Evolutionary conservation across 2,329 filamentous ascomycete species (phyloP).

Genomic region (Trichoderma sp.): DNA sequence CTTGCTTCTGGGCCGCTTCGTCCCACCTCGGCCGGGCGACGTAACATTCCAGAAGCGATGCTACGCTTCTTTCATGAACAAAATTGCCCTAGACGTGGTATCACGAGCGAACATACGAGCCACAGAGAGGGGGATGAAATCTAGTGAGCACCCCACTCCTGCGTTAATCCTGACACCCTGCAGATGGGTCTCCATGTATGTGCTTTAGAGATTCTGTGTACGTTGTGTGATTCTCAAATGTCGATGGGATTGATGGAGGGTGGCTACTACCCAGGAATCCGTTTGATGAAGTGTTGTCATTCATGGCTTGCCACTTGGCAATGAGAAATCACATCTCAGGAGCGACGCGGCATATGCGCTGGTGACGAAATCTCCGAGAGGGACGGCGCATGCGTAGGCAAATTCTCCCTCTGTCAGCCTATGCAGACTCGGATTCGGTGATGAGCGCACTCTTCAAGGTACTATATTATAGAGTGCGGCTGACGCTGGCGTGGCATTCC

Average conservation of each 20-base stretch:
- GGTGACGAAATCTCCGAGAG: constrained; percentile 1
- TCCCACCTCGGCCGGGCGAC: background rate
- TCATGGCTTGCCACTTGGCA: constrained; percentile 14
- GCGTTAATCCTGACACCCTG: background rate
- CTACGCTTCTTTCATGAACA: background rate
- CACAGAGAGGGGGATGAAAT: background rate
- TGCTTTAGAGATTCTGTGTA: background rate
- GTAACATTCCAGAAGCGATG: constrained; percentile 16
- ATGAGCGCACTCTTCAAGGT: background rate
- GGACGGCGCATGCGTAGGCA: background rate
- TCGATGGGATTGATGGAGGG: background rate
- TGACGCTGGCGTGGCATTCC: background rate
- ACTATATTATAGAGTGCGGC: background rate
- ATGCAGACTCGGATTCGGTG: background rate
- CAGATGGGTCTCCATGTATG: constrained; percentile 1
- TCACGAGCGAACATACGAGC: constrained; percentile 4
- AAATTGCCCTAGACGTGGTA: background rate
- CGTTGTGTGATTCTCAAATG: background rate
- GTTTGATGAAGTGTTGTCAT: background rate
- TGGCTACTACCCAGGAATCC: background rate
- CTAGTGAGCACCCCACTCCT: background rate
- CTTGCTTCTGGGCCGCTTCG: background rate
- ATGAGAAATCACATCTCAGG: background rate
- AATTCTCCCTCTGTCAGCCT: background rate
- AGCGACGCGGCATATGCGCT: background rate